Evolutionary conservation across 2,329 filamentous ascomycete genomes (phyloP), one percentile per base, ranked within the genome.

Genomic region (Penicillium polonicum): DNA sequence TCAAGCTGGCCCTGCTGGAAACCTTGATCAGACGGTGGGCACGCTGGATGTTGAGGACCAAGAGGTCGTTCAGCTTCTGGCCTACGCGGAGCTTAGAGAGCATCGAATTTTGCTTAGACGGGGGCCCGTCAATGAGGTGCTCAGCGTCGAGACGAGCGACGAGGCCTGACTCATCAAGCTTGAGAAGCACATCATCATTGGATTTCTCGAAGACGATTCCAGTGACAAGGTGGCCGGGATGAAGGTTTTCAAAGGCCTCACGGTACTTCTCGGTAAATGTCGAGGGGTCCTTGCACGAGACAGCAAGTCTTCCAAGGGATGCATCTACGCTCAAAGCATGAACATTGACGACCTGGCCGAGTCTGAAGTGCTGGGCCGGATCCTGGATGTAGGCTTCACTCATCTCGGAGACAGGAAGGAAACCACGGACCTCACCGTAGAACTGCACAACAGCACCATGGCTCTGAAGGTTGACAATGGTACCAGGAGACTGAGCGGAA

Each of bases 361-460:
- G 78, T 36, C 88, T 87, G 79, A 99, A 99, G 75, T 97, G 92
- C 69, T 95, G 87, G 45, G 85, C 85, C 5, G 94, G 92, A 69
- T 97, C 90, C 65, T 89, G 85, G 68, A 99, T 97, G 70, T 89
- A 97, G 12, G 92, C 92, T 73, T 99, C 94, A 72, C 94, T 97
- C 94, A 99, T 99, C 76, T 99, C 93, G 1, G 90, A 90, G 0
- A 96, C 88, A 2, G 94, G 94, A 54, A 99, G 82, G 78, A 95
- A 99, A 9, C 89, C 95, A 63, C 86, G 85, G 21, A 99, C 81
- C 9, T 82, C 78, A 19, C 91, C 91, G 69, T 95, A 99, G 76
- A 97, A 99, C 71, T 96, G 91, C 52, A 99, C 89, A 19, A 93
- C 85, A 12, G 94, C 94, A 58, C 94, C 94, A 52, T 86, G 85